Evolutionary conservation across 805 yeast species (phyloP).

Genomic region (Saturnispora quitensis): DNA sequence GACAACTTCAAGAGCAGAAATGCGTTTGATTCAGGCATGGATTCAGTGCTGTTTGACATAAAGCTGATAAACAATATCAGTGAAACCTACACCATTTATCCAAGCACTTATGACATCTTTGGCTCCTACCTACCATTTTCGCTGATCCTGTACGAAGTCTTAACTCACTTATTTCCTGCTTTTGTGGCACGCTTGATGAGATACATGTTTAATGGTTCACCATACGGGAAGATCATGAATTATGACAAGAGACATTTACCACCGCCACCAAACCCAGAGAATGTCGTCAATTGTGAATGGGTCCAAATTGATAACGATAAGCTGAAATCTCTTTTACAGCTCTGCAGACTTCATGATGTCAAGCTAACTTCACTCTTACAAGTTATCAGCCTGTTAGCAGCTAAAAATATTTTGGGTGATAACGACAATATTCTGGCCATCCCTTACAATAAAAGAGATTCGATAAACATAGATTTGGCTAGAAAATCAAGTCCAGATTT

Average conservation of each 20-base stretch:
- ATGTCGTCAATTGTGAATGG: constrained; percentile 6
- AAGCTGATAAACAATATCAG: background rate
- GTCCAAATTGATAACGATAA: background rate
- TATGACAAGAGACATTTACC: background rate
- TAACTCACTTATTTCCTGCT: constrained; percentile 6
- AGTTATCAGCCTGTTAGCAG: background rate
- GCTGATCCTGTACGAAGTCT: background rate
- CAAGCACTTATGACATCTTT: constrained; percentile 1
- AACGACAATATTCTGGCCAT: constrained; percentile 10
- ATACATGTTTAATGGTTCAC: background rate
- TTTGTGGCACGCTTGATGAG: background rate
- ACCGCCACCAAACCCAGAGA: background rate
- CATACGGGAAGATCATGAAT: background rate
- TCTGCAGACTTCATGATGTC: background rate
- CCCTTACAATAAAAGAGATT: constrained; percentile 17
- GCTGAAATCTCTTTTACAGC: background rate
- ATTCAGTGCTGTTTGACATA: constrained; percentile 3
- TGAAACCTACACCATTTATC: background rate
- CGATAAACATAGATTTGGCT: background rate
- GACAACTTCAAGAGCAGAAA: background rate
- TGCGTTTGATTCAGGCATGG: background rate
- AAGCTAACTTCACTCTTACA: constrained; percentile 2
- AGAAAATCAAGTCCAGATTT: background rate
- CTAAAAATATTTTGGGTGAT: constrained; percentile 1
- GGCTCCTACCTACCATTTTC: background rate